Base-by-base conservation (phyloP, 352 stramenopile species). In the Proteromonas lacertae region DNA sequence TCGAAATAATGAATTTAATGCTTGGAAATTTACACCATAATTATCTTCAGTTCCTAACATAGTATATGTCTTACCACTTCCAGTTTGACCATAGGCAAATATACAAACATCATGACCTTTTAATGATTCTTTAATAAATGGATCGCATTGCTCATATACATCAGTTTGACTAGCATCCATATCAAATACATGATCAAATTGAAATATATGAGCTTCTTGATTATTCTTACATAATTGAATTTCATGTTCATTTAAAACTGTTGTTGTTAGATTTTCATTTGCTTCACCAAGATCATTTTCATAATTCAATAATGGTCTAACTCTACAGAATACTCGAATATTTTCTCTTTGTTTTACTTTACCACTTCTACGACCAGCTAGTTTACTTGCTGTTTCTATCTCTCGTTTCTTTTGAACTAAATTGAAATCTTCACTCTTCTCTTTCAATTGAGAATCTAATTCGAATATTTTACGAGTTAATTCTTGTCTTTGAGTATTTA, bases 31-130 rank as follows among this genome's bases (percentile, higher is more conserved):
- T 14, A 89, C 44, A 0, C 73, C 73, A 0, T 59, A 64, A 33
- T 64, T 48, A 3, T 43, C 17, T 9, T 70, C 55, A 5, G 44
- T 58, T 13, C 55, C 71, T 0, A 62, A 74, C 72, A 88, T 88
- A 7, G 72, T 88, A 48, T 72, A 88, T 13, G 72, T 86, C 57
- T 88, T 88, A 8, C 72, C 72, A 5, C 56, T 73, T 20, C 71
- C 70, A 0, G 72, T 88, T 48, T 87, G 72, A 0, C 72, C 72
- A 42, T 88, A 88, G 1, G 67, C 74, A 46, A 84, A 81, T 13
- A 84, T 45, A 21, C 68, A 82, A 12, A 77, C 68, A 32, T 76
- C 64, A 36, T 74, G 78, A 0, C 69, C 69, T 25, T 80, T 66
- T 12, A 84, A 10, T 17, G 13, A 2, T 31, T 3, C 10, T 7